A percentile compares a stretch with the other conserved stretches of the same genome.
Evolutionary conservation across 495 filamentous ascomycete species (phyloP).

Genomic region (Podospora tetraspora): DNA sequence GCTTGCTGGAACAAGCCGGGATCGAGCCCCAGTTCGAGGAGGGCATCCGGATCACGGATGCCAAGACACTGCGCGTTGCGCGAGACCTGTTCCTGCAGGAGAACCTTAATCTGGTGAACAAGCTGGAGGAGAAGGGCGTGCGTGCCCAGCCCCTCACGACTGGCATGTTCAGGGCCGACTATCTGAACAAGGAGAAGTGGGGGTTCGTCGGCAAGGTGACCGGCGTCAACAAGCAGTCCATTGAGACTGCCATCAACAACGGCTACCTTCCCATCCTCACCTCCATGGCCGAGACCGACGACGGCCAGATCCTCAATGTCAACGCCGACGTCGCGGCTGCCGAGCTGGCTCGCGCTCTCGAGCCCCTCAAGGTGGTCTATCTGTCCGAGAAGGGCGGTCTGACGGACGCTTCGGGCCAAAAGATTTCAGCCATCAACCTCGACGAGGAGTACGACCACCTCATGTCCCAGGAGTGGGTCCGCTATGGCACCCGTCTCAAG

Average conservation of each 20-base stretch:
- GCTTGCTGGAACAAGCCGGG: constrained; percentile 82
- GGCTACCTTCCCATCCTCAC: constrained; percentile 92
- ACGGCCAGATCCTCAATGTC: constrained; percentile 94
- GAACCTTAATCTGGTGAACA: constrained; percentile 91
- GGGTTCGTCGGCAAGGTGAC: constrained; percentile 94
- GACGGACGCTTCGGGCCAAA: constrained; percentile 90
- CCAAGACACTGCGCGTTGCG: constrained; percentile 87
- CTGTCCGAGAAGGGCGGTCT: constrained; percentile 95
- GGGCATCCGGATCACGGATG: constrained; percentile 92
- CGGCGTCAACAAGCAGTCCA: constrained; percentile 82
- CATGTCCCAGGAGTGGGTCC: constrained; percentile 95
- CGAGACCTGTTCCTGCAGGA: constrained; percentile 90
- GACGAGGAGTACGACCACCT: constrained; percentile 95
- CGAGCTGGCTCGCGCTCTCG: constrained; percentile 80
- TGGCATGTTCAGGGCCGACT: constrained; percentile 92
- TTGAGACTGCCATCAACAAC: constrained; percentile 86
- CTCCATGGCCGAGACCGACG: constrained; percentile 90
- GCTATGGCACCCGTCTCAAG: constrained; percentile 92
- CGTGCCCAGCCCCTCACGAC: constrained; percentile 86
- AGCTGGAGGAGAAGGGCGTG: constrained; percentile 85
- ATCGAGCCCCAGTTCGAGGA: constrained; percentile 96
- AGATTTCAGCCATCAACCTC: constrained; percentile 96
- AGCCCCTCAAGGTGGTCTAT: constrained; percentile 97
- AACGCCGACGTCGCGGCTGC: constrained; percentile 96
- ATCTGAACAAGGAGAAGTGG: constrained; percentile 91